A percentile compares a stretch with the other conserved stretches of the same genome.
Evolutionary conservation across 768 basidiomycete species (phyloP).

Genomic region (Mycena leptocephala): DNA sequence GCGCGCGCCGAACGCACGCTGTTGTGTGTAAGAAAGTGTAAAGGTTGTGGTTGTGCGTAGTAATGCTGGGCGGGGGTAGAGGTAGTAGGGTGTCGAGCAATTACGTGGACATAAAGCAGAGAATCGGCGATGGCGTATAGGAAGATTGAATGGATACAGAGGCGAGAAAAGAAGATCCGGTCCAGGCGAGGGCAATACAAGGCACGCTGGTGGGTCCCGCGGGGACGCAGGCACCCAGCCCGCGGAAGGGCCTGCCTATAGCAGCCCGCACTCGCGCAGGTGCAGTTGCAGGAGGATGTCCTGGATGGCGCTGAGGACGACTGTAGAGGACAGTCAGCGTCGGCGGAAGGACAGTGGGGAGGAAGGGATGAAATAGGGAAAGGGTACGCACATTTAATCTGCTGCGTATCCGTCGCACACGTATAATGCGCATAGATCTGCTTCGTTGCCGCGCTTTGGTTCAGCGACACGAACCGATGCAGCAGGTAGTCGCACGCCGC

Average conservation of each 20-base stretch:
- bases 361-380: background rate
- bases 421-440: constrained; percentile 96
- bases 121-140: background rate
- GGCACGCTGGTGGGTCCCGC: no score
- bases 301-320: constrained; percentile 91
- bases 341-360: constrained; percentile 72
- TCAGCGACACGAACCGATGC: constrained; percentile 90
- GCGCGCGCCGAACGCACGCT: no score
- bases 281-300: constrained; percentile 92
- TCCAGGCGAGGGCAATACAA: background rate
- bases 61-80: background rate
- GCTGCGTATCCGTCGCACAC: constrained; percentile 96
- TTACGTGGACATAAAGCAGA: background rate
- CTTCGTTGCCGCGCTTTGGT: constrained; percentile 91
- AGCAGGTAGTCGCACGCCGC: constrained; percentile 86
- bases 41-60: no score
- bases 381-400: constrained; percentile 83
- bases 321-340: constrained; percentile 43
- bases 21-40: no score
- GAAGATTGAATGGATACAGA: background rate
- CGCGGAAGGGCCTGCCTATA: constrained; percentile 58
- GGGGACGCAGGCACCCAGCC: no score
- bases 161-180: background rate
- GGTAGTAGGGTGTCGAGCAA: constrained; percentile 11
- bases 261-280: constrained; percentile 87